These are phyloP conservation scores for Xylariomycetidae sp. DNA, from an alignment of 2,329 filamentous ascomycete species.

Conservation along the genomic window DNA sequence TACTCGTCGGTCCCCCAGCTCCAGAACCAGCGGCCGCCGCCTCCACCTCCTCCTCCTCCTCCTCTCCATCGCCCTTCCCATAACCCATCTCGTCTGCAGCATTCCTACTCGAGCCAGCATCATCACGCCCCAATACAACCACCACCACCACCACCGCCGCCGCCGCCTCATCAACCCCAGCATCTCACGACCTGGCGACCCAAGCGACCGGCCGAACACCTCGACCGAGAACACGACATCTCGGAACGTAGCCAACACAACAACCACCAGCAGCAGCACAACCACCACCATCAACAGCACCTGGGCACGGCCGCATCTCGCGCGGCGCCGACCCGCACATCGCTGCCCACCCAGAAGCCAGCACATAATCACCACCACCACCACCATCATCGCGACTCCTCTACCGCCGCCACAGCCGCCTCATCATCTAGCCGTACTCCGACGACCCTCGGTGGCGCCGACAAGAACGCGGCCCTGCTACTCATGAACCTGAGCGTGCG, in stretches of 20 bases:
- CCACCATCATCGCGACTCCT: slow-evolving; percentile 6
- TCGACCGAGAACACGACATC: slow-evolving; percentile 17
- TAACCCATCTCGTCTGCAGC: not conserved
- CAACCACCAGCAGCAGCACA: too few relatives aligned
- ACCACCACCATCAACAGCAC: too few relatives aligned
- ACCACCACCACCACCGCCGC: slow-evolving; percentile 13
- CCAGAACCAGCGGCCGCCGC: too few relatives aligned
- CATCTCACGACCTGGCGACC: slow-evolving; percentile 9
- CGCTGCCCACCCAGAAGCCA: too few relatives aligned
- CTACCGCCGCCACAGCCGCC: slow-evolving; percentile 7
- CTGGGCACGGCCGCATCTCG: too few relatives aligned
- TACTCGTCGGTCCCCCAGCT: too few relatives aligned
- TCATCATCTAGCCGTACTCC: slow-evolving; percentile 9
- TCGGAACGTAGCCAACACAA: not conserved
- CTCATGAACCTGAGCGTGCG: slow-evolving; percentile 43
- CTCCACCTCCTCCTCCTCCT: slow-evolving; percentile 1
- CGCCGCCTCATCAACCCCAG: slow-evolving; percentile 1
- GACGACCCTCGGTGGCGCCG: slow-evolving; percentile 22
- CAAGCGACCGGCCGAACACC: slow-evolving; percentile 25
- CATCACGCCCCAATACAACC: slow-evolving; percentile 11
- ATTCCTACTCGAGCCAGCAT: not conserved
- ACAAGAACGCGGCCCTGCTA: slow-evolving; percentile 43
- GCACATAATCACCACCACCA: slow-evolving; percentile 2
- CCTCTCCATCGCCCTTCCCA: not conserved
- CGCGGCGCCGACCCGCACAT: too few relatives aligned